Evolutionary conservation across 352 stramenopile species (phyloP).

Genomic region (Phytophthora sansomeana): DNA sequence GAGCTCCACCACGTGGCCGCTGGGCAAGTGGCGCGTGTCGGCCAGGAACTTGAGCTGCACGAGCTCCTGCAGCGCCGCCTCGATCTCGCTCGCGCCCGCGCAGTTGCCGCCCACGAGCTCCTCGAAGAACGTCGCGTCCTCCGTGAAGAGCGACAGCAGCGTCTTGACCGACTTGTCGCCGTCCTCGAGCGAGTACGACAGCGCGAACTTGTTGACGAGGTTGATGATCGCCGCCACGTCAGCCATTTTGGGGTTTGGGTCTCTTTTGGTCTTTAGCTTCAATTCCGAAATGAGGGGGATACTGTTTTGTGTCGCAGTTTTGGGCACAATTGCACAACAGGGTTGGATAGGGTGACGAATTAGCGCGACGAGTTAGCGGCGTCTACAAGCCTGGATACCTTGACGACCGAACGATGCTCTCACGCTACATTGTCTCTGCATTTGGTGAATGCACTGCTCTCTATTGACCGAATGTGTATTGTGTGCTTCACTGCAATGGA

Average conservation of each 20-base stretch:
- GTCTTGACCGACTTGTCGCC: constrained; percentile 72
- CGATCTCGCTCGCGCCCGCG: constrained; percentile 73
- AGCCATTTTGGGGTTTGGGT: constrained; percentile 51
- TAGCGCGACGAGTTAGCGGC: constrained; percentile 6
- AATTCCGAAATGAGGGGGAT: constrained; percentile 34
- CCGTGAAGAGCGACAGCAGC: constrained; percentile 74
- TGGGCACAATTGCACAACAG: neutral
- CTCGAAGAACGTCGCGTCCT: constrained; percentile 78
- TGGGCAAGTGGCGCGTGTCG: constrained; percentile 84
- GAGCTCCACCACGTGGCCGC: constrained; percentile 81
- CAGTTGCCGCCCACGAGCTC: constrained; percentile 77
- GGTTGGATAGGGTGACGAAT: neutral
- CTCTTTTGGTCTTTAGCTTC: constrained; percentile 18
- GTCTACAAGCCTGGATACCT: neutral
- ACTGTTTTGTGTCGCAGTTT: neutral
- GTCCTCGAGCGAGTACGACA: constrained; percentile 82
- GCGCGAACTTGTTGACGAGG: constrained; percentile 86
- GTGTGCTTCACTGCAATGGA: no score
- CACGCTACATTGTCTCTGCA: no score
- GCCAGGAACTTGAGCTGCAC: constrained; percentile 80
- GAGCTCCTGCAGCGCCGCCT: constrained; percentile 73
- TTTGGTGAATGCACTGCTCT: no score
- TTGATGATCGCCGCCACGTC: constrained; percentile 83
- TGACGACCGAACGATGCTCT: constrained; percentile 19
- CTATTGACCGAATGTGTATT: no score